These are phyloP conservation scores for Sophora flavescens DNA, from an alignment of 306 rosid genomes.

Conservation along the genomic window DNA sequence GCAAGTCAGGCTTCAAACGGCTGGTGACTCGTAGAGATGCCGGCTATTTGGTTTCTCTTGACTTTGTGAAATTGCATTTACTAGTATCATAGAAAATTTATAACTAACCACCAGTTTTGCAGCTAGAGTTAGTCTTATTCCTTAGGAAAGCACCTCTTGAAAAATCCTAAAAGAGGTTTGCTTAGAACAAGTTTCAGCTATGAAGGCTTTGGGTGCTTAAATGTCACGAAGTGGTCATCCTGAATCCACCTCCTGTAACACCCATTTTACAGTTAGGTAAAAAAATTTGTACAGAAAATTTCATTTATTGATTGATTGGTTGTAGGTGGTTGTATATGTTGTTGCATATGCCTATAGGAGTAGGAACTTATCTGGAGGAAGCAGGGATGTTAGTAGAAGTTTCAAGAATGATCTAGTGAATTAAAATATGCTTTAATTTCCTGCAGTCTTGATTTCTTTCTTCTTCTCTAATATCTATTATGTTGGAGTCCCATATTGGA, in stretches of 20 bases:
- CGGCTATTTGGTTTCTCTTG: conserved; percentile 23
- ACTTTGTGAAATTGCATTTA: conserved; percentile 24
- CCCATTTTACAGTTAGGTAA: conserved; percentile 51
- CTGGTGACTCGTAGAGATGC: conserved; percentile 43
- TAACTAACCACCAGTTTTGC: conserved; percentile 58
- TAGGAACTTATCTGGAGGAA: conserved; percentile 46
- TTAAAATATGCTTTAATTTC: conserved; percentile 41
- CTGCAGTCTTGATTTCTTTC: conserved; percentile 19
- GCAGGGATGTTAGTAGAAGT: conserved; percentile 36
- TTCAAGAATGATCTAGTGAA: conserved; percentile 39
- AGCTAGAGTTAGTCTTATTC: conserved; percentile 49
- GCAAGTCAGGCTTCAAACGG: conserved; percentile 73
- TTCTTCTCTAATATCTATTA: not conserved
- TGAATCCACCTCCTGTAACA: conserved; percentile 52
- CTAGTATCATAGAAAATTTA: conserved; percentile 46
- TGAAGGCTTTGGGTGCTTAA: conserved; percentile 45
- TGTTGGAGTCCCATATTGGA: too few species aligned
- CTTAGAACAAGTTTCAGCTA: conserved; percentile 39
- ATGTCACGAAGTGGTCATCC: conserved; percentile 43
- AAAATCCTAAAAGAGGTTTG: conserved; percentile 43
- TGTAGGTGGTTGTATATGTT: conserved; percentile 56
- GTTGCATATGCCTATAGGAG: conserved; percentile 51
- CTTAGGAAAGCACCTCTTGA: conserved; percentile 46
- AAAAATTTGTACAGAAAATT: conserved; percentile 66
- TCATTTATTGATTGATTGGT: conserved; percentile 77